These are phyloP conservation scores for Pisolithus thermaeus DNA, from an alignment of 1,284 basidiomycete species.

Conservation along the genomic window DNA sequence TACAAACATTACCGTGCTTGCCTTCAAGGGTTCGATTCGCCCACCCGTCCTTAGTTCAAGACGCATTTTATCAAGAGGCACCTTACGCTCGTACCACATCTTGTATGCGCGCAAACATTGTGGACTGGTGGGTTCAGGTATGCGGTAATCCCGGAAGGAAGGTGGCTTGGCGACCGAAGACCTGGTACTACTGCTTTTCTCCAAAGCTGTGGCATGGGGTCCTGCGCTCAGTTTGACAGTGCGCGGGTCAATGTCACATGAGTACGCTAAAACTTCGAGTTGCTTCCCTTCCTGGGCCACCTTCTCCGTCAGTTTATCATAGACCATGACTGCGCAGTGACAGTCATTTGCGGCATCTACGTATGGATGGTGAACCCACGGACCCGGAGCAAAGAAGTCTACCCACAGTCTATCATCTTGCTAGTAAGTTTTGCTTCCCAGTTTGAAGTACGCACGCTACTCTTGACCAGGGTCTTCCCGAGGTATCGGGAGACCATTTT, in stretches of 20 bases:
- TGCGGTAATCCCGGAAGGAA: constrained; percentile 21
- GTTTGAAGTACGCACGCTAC: constrained; percentile 46
- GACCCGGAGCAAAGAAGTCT: background rate
- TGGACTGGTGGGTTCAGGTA: constrained; percentile 29
- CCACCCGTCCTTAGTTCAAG: constrained; percentile 29
- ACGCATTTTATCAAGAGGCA: constrained; percentile 46
- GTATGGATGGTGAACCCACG: background rate
- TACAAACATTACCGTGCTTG: constrained; percentile 53
- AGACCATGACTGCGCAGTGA: constrained; percentile 47
- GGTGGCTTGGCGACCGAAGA: background rate
- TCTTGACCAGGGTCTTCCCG: constrained; percentile 43
- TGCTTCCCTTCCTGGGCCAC: constrained; percentile 24
- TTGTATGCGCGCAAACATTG: constrained; percentile 52
- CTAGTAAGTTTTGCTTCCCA: constrained; percentile 47
- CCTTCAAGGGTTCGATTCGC: constrained; percentile 42
- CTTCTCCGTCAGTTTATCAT: constrained; percentile 35
- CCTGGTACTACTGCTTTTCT: background rate
- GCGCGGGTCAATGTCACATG: constrained; percentile 23
- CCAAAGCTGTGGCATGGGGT: background rate
- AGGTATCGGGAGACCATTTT: constrained; percentile 51
- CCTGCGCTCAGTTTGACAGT: constrained; percentile 1
- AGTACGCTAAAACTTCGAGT: constrained; percentile 27
- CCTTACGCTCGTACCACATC: constrained; percentile 44
- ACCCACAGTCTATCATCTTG: constrained; percentile 45
- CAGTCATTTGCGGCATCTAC: constrained; percentile 60